Percentiles rank a stretch among this genome's conserved stretches.
These are phyloP conservation scores for Paramarasmius palmivorus DNA, from an alignment of 1,284 basidiomycete species.

Conservation along the genomic window DNA sequence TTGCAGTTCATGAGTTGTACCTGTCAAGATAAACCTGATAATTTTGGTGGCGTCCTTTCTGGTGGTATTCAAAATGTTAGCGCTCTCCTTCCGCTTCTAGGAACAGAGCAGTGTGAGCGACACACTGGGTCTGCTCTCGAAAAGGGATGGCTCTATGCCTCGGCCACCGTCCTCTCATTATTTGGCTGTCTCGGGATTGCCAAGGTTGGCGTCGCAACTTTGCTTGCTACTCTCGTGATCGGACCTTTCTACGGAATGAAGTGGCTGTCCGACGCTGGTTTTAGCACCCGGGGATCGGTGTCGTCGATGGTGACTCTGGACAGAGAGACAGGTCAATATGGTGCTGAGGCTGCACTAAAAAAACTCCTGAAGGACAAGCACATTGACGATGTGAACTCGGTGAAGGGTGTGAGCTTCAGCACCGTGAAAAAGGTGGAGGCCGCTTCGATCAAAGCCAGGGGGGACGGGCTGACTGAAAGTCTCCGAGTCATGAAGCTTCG, in stretches of 20 bases:
- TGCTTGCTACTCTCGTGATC: slow-evolving; percentile 2
- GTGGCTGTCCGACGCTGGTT: slow-evolving; percentile 3
- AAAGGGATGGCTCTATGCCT: slow-evolving; percentile 12
- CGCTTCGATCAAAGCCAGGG: not conserved
- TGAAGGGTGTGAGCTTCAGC: not conserved
- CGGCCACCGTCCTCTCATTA: slow-evolving; percentile 10
- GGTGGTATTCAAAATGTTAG: too few relatives aligned
- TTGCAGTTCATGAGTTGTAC: too few relatives aligned
- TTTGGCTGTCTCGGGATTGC: slow-evolving; percentile 14
- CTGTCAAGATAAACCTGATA: too few relatives aligned
- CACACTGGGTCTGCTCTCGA: slow-evolving; percentile 10
- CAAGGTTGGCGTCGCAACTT: slow-evolving; percentile 10
- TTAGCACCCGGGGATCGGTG: not conserved
- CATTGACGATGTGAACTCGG: not conserved
- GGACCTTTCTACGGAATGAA: not conserved
- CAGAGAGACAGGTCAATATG: not conserved
- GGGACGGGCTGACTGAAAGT: not conserved
- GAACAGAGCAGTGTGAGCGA: slow-evolving; percentile 11
- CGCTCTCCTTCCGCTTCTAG: slow-evolving; percentile 10
- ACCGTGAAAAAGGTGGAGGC: not conserved
- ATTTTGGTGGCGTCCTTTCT: too few relatives aligned
- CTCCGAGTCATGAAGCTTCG: too few relatives aligned
- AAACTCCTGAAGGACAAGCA: not conserved
- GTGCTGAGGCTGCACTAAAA: not conserved
- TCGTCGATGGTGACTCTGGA: too few relatives aligned